Evolutionary conservation across 441 rosid species (phyloP), one percentile per base, ranked within the genome.

Genomic region (Capsella rubella): DNA sequence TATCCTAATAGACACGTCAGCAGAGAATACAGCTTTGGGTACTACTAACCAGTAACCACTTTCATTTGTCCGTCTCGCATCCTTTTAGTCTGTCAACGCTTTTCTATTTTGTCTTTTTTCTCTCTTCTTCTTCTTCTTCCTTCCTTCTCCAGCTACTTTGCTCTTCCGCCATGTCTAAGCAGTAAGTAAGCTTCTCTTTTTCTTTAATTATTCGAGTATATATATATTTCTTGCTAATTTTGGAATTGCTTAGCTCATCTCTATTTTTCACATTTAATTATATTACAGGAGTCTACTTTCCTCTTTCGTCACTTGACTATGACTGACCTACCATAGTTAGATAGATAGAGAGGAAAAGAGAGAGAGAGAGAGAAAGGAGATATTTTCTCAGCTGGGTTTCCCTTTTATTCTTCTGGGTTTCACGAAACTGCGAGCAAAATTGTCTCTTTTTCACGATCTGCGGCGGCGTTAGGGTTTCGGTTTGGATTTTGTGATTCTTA

Each of bases 381-480:
- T 64, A 71, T 62, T 76, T 70, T 49, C 65, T 63, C 27, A 60
- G 49, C 52, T 35, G 35, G 46, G 34, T 50, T 64, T 59, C 65
- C 25, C 32, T 16, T 51, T 10, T 52, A 51, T 53, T 53, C 78
- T 40, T 55, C 63, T 9, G 73, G 72, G 45, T 64, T 43, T 61
- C 15, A n/a, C 63, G 21, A 25, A 29, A 47, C 61, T n/a, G 21
- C 25, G 35, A 71, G 34, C 32, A 46, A 74, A 25, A 29, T 8
- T 18, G 3, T 10, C 3, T 37, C 13, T 52, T 42, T 13, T 64
- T 6, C 4, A 51, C 69, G 51, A 61, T 64, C 64, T 29, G 32
- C 67, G 57, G 65, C 77, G 60, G 37, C 68, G 66, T 59, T 80
- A 76, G 83, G 83, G 82, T 79, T 84, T 74, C 53, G 61, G 25